Conservation (phyloP, 208 protist genomes). For the Eutreptiella sp. region DNA sequence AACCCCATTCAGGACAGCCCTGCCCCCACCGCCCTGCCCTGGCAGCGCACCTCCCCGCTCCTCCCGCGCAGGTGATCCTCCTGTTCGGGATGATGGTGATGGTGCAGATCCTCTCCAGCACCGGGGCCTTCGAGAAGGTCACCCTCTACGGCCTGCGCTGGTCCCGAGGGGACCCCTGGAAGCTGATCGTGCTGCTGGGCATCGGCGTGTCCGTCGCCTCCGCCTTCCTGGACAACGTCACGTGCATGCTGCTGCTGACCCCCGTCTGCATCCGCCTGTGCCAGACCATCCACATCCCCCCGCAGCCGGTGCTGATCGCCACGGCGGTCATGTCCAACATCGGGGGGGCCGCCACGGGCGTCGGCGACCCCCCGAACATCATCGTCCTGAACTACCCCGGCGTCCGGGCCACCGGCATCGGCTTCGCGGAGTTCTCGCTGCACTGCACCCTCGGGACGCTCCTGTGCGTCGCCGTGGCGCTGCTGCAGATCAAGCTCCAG, state of each 20-base stretch:
- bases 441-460: background rate
- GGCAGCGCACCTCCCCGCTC: too few species aligned
- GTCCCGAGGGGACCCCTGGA: constrained; percentile 34
- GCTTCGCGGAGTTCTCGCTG: constrained; percentile 9
- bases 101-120: constrained; percentile 43
- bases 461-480: background rate
- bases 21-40: too few species aligned
- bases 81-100: constrained; percentile 62
- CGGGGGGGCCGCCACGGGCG: constrained; percentile 18
- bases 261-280: constrained; percentile 52
- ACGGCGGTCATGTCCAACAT: constrained; percentile 49
- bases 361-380: constrained; percentile 49
- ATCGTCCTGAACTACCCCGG: constrained; percentile 40
- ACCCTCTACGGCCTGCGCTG: too few species aligned
- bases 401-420: background rate
- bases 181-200: constrained; percentile 33
- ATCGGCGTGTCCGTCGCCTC: constrained; percentile 37
- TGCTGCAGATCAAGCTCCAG: too few species aligned
- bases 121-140: constrained; percentile 59
- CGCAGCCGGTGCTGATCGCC: constrained; percentile 42
- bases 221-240: constrained; percentile 61
- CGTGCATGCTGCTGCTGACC: constrained; percentile 48
- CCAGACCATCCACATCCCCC: constrained; percentile 39
- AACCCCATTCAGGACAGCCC: too few species aligned
- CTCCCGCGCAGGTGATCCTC: too few species aligned